Conservation (phyloP, 2,329 filamentous ascomycete genomes). For the Didymella pomorum region DNA sequence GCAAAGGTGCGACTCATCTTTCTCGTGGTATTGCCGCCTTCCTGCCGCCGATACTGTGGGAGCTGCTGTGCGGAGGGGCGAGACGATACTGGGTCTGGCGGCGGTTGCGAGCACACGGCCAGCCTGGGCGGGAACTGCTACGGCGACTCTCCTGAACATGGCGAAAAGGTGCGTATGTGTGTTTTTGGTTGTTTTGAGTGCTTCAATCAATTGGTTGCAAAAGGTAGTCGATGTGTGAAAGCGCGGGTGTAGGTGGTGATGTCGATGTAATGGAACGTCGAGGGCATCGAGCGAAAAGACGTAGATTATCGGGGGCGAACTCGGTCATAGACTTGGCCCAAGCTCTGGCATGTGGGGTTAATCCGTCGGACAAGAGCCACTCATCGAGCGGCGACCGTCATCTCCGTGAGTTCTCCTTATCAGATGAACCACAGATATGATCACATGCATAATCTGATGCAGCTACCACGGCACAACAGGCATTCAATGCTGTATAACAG, state of each 20-base stretch:
- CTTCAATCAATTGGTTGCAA: conserved; percentile 22
- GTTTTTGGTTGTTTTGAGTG: conserved; percentile 8
- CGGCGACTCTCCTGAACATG: conserved; percentile 67
- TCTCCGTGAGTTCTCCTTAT: conserved; percentile 30
- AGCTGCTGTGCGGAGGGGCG: conserved; percentile 55
- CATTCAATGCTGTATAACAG: not conserved
- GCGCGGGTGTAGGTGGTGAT: conserved; percentile 34
- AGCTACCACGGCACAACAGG: not conserved
- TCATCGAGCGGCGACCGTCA: conserved; percentile 19
- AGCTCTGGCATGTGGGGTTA: conserved; percentile 27
- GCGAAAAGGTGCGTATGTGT: conserved; percentile 34
- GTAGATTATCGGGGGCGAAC: conserved; percentile 29
- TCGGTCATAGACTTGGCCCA: conserved; percentile 14
- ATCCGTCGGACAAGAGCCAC: conserved; percentile 34
- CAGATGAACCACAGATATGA: conserved; percentile 25
- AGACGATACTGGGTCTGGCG: conserved; percentile 59
- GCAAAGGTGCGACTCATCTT: conserved; percentile 60
- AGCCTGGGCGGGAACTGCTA: conserved; percentile 62
- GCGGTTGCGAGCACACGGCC: conserved; percentile 59
- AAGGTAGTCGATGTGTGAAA: conserved; percentile 23
- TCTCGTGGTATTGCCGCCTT: conserved; percentile 69
- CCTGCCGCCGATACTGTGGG: conserved; percentile 51
- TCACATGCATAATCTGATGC: conserved; percentile 16
- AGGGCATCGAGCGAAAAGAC: conserved; percentile 25
- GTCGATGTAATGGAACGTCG: conserved; percentile 15